Percentiles rank a stretch among this genome's conserved stretches.
phyloP scores from a whole-genome alignment of 768 basidiomycete species.

The Basidioascus undulatus region DNA sequence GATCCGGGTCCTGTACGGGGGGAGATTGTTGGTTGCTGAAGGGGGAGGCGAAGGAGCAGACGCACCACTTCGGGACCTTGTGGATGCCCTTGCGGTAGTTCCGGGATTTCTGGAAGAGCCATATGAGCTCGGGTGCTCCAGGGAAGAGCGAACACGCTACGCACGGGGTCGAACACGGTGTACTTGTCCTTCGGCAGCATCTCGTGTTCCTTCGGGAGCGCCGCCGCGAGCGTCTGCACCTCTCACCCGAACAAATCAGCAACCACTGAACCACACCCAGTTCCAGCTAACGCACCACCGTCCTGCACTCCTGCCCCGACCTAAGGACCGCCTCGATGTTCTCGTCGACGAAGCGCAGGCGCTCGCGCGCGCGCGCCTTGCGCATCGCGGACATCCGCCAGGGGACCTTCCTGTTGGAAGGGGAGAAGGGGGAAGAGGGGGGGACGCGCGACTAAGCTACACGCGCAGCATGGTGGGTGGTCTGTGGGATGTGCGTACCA shows the following conservation, averaged over 20 bases:
- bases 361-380: constrained; percentile 69
- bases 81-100: constrained; percentile 84
- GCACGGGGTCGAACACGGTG: constrained; percentile 43
- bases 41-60: neutral
- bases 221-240: constrained; percentile 39
- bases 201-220: constrained; percentile 76
- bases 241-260: neutral
- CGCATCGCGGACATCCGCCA: constrained; percentile 78
- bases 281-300: no score
- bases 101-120: no score
- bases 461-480: neutral
- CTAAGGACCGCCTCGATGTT: constrained; percentile 78
- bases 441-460: neutral
- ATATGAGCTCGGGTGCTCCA: no score
- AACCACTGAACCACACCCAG: neutral
- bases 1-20: constrained; percentile 23
- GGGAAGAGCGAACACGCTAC: no score
- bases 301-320: no score
- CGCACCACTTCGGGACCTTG: constrained; percentile 29
- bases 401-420: constrained; percentile 53
- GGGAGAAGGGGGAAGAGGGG: neutral
- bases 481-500: constrained; percentile 30
- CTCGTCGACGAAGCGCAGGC: constrained; percentile 76
- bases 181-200: constrained; percentile 90
- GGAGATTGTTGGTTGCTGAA: constrained; percentile 2